Base-by-base conservation (phyloP, 140 eudicot genomes). In the Oenanthe javanica region DNA sequence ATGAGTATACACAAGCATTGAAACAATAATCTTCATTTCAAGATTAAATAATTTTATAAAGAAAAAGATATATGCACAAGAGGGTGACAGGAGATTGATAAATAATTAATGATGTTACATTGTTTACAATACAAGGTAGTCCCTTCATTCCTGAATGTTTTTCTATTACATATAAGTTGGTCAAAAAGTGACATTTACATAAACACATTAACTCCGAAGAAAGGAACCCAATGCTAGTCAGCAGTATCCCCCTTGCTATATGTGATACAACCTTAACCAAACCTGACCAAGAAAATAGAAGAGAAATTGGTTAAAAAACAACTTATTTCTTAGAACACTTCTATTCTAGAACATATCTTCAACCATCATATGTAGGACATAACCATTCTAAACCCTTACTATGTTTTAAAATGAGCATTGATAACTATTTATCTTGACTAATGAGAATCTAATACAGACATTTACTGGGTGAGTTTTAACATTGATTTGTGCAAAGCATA, bases 141-240 rank as follows among this genome's bases (percentile, higher is more conserved):
- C 84, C 80, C 85, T 72, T 42, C 48, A 43, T 6, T 16, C 80
- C 86, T 86, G 83, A 79, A 83, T 72, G 61, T 81, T 82, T 69
- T 82, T 84, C 87, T 86, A 82, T 86, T 88, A 84, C 91, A 88
- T 61, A 83, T 83, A 84, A 72, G 77, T 73, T n/a, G 85, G 81
- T 79, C 75, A 85, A 83, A 84, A 71, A 84, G 85, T 88, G 86
- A 31, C 89, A 86, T 84, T 81, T 82, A 80, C 72, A 63, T 75
- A 82, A 82, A 84, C 80, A 81, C 82, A 79, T 76, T 84, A 88
- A 86, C 83, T 82, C 86, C 71, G 82, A 48, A 83, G 69, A 81
- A 83, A 73, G 81, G 84, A 86, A 84, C 80, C 85, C 81, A 74
- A 82, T 61, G 82, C 83, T 76, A 85, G 80, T 78, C 84, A 71